Base-by-base conservation (phyloP, 2,329 filamentous ascomycete genomes). In the Tolypocladium pustulatum region DNA sequence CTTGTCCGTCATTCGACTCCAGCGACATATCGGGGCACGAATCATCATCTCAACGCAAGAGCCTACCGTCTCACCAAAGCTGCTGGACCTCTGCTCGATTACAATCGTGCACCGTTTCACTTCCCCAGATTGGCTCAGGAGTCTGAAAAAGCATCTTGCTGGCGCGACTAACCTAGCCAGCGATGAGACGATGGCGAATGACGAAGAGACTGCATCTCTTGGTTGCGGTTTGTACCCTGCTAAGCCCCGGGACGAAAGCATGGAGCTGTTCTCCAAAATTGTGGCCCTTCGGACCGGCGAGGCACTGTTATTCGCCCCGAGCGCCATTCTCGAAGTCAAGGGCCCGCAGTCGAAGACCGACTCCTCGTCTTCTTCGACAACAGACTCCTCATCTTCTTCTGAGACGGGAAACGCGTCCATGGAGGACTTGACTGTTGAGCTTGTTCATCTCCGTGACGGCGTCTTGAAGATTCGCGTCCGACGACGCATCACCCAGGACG, bases 31-130 rank as follows among this genome's bases (percentile, higher is more conserved):
- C 0, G 88, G 80, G 0, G 78, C 81, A 0, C 80, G 89, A 0
- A 76, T 91, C 5, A 68, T 93, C 49, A 85, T 93, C 37, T 85
- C 88, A 0, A 93, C 89, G 0, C 88, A 94, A 66, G 89, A 93
- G 65, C 89, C 89, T 0, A 90, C 87, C 0, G 78, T 92, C 4
- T 86, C 85, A 0, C 82, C 84, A 0, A 78, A 79, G 20, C 77
- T 94, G 0, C 77, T 93, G 0, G 87, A 90, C 57, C 75, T 93
- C 0, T 91, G 86, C 68, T 85, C 83, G 1, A 73, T 89, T n/a
- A 88, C 84, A 0, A 77, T 91, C 20, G 83, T 91, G 0, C 88
- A 92, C 66, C 79, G 86, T 0, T 92, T 92, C 69, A 84, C 78
- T 0, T 86, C 81, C 0, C 87, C 87, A 0, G 78, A 78, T 1